Conservation (phyloP, 2,329 filamentous ascomycete genomes). For the Fusarium sp. region DNA sequence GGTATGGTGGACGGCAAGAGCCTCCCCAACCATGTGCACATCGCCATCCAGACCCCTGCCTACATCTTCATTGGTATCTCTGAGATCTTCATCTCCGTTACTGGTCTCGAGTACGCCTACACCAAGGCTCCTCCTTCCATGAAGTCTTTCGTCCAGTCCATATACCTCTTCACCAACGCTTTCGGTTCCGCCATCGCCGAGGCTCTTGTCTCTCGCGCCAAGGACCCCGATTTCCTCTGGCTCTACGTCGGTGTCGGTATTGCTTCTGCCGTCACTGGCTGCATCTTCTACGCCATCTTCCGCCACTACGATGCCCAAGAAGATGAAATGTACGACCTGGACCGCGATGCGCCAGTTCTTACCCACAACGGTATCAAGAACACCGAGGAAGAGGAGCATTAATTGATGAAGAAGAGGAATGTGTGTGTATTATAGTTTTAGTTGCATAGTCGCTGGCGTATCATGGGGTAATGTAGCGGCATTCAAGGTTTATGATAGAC, state of each 20-base stretch:
- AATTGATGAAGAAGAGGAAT: background rate
- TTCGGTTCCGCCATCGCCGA: conserved; percentile 70
- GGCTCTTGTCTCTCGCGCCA: conserved; percentile 67
- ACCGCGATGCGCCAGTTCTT: conserved; percentile 49
- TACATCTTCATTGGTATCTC: conserved; percentile 68
- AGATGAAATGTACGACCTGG: conserved; percentile 54
- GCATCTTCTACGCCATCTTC: conserved; percentile 62
- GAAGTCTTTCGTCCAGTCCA: conserved; percentile 69
- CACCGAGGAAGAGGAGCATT: background rate
- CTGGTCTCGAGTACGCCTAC: conserved; percentile 77
- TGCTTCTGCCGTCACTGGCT: conserved; percentile 60
- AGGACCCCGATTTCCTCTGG: conserved; percentile 74
- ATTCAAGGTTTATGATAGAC: background rate
- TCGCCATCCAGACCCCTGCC: conserved; percentile 65
- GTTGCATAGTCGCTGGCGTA: background rate
- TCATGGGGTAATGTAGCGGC: background rate
- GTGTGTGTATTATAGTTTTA: conserved; percentile 1
- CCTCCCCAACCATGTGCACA: conserved; percentile 60
- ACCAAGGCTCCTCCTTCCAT: conserved; percentile 77
- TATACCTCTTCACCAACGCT: conserved; percentile 71
- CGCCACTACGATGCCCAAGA: conserved; percentile 53
- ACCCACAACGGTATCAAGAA: conserved; percentile 16
- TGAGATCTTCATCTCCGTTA: conserved; percentile 74
- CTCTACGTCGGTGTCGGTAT: conserved; percentile 70
- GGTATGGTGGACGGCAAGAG: conserved; percentile 47